Evolutionary conservation across 2,329 filamentous ascomycete genomes (phyloP).

Genomic region (Seiridium unicorne): DNA sequence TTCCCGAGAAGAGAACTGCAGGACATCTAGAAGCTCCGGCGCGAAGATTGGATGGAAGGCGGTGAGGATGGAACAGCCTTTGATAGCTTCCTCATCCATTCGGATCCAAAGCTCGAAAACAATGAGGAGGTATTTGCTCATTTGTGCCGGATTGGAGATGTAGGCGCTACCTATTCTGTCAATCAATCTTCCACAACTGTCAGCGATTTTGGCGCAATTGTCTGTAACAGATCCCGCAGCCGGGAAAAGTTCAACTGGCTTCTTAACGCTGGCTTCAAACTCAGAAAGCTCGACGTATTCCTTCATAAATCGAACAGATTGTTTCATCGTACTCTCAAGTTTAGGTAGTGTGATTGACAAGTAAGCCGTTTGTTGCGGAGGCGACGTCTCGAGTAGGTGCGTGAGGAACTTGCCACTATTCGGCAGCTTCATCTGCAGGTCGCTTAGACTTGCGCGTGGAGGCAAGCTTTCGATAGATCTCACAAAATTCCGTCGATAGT

Average conservation of each 20-base stretch:
- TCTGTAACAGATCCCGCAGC: background rate
- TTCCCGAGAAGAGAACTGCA: constrained; percentile 45
- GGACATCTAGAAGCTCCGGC: constrained; percentile 47
- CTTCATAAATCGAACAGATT: background rate
- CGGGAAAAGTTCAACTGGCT: background rate
- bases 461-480: constrained; percentile 42
- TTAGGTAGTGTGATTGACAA: constrained; percentile 16
- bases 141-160: constrained; percentile 42
- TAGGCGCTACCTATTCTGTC: constrained; percentile 33
- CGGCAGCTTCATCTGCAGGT: constrained; percentile 34
- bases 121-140: constrained; percentile 50
- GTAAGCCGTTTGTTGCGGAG: background rate
- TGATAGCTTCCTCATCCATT: constrained; percentile 49
- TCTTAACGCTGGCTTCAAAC: constrained; percentile 10
- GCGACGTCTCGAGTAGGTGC: constrained; percentile 8
- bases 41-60: constrained; percentile 52
- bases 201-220: constrained; percentile 21
- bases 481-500: constrained; percentile 33
- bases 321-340: constrained; percentile 21
- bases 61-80: constrained; percentile 42
- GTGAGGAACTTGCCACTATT: constrained; percentile 37
- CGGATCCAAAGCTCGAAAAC: constrained; percentile 57
- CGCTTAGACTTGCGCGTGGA: constrained; percentile 25
- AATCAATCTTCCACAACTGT: constrained; percentile 34
- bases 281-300: background rate